A percentile compares a stretch with the other conserved stretches of the same genome.
These are phyloP conservation scores for Aspergillus piperis DNA, from an alignment of 2,329 filamentous ascomycete species.

Conservation along the genomic window DNA sequence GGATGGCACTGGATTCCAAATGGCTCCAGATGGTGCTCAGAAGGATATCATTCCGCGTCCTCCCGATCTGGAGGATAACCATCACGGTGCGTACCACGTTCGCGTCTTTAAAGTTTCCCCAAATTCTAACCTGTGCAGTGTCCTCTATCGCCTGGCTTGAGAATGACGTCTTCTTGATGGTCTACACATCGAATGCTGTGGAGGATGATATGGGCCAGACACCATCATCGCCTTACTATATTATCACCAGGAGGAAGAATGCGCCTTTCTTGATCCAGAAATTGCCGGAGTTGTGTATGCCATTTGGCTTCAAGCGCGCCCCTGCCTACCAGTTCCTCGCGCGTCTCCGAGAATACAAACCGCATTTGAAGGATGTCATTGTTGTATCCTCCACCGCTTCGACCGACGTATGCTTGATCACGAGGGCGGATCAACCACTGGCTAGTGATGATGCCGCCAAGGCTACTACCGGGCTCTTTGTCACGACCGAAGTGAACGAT, in stretches of 20 bases:
- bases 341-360: constrained; percentile 77
- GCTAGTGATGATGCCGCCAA: constrained; percentile 61
- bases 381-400: constrained; percentile 80
- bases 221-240: constrained; percentile 71
- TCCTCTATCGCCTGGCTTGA: constrained; percentile 85
- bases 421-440: constrained; percentile 69
- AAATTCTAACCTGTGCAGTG: constrained; percentile 49
- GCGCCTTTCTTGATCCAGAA: constrained; percentile 70
- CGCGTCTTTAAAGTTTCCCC: not conserved
- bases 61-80: constrained; percentile 62
- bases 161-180: constrained; percentile 78
- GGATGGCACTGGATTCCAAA: constrained; percentile 77
- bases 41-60: constrained; percentile 81
- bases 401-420: constrained; percentile 76
- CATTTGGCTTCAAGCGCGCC: constrained; percentile 65
- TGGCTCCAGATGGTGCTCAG: constrained; percentile 75
- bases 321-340: constrained; percentile 76
- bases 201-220: constrained; percentile 55
- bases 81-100: constrained; percentile 61
- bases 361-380: constrained; percentile 76
- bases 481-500: constrained; percentile 59
- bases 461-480: constrained; percentile 67
- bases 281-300: constrained; percentile 71
- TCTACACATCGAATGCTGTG: constrained; percentile 67
- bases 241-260: constrained; percentile 69